Percentiles rank a stretch among this genome's conserved stretches.
Conservation (phyloP, 495 filamentous ascomycete species). For the Neurospora sp. region DNA sequence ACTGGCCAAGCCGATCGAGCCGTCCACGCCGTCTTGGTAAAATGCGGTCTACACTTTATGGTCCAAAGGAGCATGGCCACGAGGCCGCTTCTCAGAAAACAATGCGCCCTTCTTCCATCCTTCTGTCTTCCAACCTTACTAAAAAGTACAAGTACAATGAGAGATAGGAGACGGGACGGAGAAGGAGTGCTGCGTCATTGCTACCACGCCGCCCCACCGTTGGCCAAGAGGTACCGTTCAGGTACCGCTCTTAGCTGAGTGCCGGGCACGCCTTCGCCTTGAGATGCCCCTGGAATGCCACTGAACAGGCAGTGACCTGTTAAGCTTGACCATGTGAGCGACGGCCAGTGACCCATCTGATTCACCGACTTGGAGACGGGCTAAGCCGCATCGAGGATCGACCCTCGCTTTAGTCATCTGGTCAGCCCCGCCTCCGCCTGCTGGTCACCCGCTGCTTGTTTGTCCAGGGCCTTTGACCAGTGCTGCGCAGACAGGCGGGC, state of each 20-base stretch:
- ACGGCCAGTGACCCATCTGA: constrained; percentile 12
- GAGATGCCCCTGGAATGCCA: neutral
- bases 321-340: constrained; percentile 17
- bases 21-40: neutral
- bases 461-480: neutral
- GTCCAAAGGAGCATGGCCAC: neutral
- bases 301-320: neutral
- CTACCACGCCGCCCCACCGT: neutral
- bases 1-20: neutral
- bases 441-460: neutral
- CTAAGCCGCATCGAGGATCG: constrained; percentile 5
- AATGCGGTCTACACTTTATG: neutral
- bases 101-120: neutral
- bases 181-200: neutral
- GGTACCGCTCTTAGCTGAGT: neutral
- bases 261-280: neutral
- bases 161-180: neutral
- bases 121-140: neutral
- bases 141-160: neutral
- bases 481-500: neutral
- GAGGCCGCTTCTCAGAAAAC: neutral
- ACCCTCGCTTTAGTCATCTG: constrained; percentile 18
- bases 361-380: constrained; percentile 11
- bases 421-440: constrained; percentile 19
- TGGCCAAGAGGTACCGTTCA: neutral